Base-by-base conservation (phyloP, 208 protist genomes). In the Leishmania mexicana region DNA sequence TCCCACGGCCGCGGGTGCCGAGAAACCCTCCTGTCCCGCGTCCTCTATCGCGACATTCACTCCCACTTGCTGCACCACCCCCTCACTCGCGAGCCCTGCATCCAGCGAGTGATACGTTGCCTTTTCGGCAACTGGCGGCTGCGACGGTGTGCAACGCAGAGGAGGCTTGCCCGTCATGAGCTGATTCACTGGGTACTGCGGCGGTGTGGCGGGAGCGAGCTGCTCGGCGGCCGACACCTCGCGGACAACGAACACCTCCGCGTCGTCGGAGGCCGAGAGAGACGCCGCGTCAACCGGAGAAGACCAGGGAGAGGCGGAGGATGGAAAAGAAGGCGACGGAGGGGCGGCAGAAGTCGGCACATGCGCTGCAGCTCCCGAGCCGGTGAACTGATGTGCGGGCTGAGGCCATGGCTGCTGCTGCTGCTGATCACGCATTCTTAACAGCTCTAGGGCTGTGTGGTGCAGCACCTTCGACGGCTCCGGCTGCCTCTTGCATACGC, bases 361-460 rank as follows among this genome's bases (percentile, higher is more conserved):
- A 31, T 47, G 51, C 57, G 51, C 54, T 80, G 54, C 75, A 21
- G 67, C 42, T 47, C 28, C 21, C 1, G 42, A 42, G 19, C 21
- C 42, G 19, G 17, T 7, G 19, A 49, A 15, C 58, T 78, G 81
- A 47, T 80, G 81, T n/a, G 68, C 42, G 8, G 60, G n/a, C 40
- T 35, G 45, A 53, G 40, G 54, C 35, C 68, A 31, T 3, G 13
- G 10, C 24, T 53, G 58, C 35, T 54, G 58, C 35, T 54, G 58
- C 24, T 68, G 45, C 7, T 49, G 42, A 31, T 79, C 45, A n/a
- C 35, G 67, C 13, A 47, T 54, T 35, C 65, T 35, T 35, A 85
- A 40, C 5, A 81, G 72, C 78, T 81, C 78, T n/a, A 85, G 42
- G 0, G 82, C 82, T 31, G 82, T 87, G 42, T 38, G 58, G 15